Base-by-base conservation (phyloP, 2,329 filamentous ascomycete genomes). In the Cercospora nicotianae region DNA sequence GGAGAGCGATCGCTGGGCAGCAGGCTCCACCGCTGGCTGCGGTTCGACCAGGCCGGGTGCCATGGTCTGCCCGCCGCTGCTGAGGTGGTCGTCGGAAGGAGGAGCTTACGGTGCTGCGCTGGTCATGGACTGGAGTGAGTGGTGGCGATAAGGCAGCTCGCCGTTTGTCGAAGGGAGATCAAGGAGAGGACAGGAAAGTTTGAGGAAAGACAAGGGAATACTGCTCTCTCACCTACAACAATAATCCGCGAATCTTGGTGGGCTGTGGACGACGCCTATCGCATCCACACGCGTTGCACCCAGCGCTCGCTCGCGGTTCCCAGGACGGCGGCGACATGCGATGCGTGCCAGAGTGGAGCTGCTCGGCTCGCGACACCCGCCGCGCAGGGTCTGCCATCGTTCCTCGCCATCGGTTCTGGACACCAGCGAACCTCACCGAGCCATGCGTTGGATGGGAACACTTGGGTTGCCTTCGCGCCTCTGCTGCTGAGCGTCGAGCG, bases 21-120 rank as follows among this genome's bases (percentile, higher is more conserved):
- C 78, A 23, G 77, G 73, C 3, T 82, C 78, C 45, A 83, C 84
- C 13, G 84, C 83, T 18, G 83, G 81, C 16, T 82, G 81, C 18
- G 83, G 80, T n/a, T 82, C 81, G 61, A 87, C 77, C 61, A 87
- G 79, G 59, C 86, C 86, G 42, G 87, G 87, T 64, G 87, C 86
- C 87, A 90, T 90, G 57, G 60, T 16, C 36, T 51, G 36, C 55
- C 48, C 26, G 36, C 26, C 26, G 59, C 26, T 59, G 45, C 28
- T 10, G 31, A 26, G 51, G 51, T 18, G 31, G 30, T 58, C 10
- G 62, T 57, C 20, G 48, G 1, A 28, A 20, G 48, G 33, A 28
- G 53, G 10, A 58, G 53, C 9, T 33, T 5, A 31, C 53, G 13
- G 26, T 58, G 16, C 30, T 26, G 33, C n/a, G 36, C 18, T 23